A percentile compares a stretch with the other conserved stretches of the same genome.
These are phyloP conservation scores for Chaetomiaceae sp. DNA, from an alignment of 2,329 filamentous ascomycete genomes.

Conservation along the genomic window DNA sequence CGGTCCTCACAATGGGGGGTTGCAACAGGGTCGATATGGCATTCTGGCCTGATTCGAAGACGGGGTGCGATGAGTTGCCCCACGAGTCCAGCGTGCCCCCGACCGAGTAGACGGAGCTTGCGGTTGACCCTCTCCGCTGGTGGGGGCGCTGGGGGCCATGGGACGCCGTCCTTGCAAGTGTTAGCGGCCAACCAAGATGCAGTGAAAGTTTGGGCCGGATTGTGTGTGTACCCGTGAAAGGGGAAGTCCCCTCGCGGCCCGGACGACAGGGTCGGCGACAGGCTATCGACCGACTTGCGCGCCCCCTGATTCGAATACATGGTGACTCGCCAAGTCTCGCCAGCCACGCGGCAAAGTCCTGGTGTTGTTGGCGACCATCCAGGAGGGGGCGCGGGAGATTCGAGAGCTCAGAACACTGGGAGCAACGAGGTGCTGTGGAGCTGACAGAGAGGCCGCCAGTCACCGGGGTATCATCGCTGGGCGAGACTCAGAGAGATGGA, in stretches of 20 bases:
- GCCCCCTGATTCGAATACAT: constrained; percentile 59
- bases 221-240: constrained; percentile 50
- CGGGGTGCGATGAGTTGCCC: constrained; percentile 50
- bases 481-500: background rate
- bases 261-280: constrained; percentile 51
- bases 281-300: constrained; percentile 62
- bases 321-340: constrained; percentile 32
- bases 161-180: constrained; percentile 41
- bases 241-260: constrained; percentile 51
- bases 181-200: constrained; percentile 20
- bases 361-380: constrained; percentile 18
- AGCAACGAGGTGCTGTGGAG: background rate
- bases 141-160: constrained; percentile 41
- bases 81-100: constrained; percentile 77
- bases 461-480: constrained; percentile 27
- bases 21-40: constrained; percentile 94
- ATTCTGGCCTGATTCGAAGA: constrained; percentile 76
- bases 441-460: constrained; percentile 14
- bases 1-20: constrained; percentile 83
- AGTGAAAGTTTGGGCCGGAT: background rate
- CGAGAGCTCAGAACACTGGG: no score
- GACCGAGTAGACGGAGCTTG: constrained; percentile 84
- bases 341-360: constrained; percentile 25
- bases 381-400: constrained; percentile 2
- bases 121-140: constrained; percentile 71